Percentiles rank a stretch among this genome's conserved stretches.
phyloP scores from a whole-genome alignment of 2,329 filamentous ascomycete genomes.

The Monascus ruber region DNA sequence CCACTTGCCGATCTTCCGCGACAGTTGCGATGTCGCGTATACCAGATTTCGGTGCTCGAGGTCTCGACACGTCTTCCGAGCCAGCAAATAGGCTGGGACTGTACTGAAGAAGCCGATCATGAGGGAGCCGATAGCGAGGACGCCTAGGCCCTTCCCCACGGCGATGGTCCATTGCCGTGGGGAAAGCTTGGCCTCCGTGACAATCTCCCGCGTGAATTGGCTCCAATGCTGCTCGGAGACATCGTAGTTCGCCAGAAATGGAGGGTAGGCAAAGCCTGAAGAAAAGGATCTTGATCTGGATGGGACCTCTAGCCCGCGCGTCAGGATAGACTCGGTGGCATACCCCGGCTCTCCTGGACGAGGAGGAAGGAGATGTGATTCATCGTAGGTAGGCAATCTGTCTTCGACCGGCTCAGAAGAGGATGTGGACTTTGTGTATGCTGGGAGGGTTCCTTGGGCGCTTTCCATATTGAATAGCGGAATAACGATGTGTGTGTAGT shows the following conservation, averaged over 20 bases:
- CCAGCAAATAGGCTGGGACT: slow-evolving; percentile 16
- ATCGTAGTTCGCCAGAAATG: slow-evolving; percentile 10
- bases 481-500: too few relatives aligned
- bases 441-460: not conserved
- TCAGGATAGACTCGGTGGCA: slow-evolving; percentile 4
- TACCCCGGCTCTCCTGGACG: slow-evolving; percentile 9
- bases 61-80: slow-evolving; percentile 7
- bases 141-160: slow-evolving; percentile 17
- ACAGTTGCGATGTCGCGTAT: too few relatives aligned
- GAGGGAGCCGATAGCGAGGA: slow-evolving; percentile 17
- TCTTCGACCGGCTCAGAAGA: slow-evolving; percentile 4
- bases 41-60: slow-evolving; percentile 16
- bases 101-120: slow-evolving; percentile 20
- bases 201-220: slow-evolving; percentile 17
- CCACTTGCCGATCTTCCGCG: too few relatives aligned
- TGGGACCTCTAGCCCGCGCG: slow-evolving; percentile 20
- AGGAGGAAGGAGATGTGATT: slow-evolving; percentile 4
- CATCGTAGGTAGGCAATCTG: not conserved
- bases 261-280: slow-evolving; percentile 21
- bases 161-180: slow-evolving; percentile 18
- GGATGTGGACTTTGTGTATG: not conserved
- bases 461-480: too few relatives aligned
- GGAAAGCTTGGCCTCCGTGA: slow-evolving; percentile 15
- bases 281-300: slow-evolving; percentile 13
- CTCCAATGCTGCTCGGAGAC: slow-evolving; percentile 14